Conservation (phyloP, 129 eudicot species). For the Chrysanthemum lavandulifolium region DNA sequence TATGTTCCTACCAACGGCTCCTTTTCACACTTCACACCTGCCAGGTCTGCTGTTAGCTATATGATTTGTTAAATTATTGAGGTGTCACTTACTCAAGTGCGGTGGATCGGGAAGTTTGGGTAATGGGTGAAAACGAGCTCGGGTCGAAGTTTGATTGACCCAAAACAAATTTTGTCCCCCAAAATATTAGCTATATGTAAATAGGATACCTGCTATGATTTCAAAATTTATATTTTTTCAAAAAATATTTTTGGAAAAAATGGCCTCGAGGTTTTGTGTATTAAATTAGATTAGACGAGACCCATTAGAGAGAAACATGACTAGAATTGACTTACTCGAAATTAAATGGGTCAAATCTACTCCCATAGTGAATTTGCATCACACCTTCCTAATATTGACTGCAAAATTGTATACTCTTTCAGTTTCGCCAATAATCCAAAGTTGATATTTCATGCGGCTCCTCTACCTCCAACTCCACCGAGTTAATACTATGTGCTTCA, state of each 20-base stretch:
- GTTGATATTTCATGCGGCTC: conserved; percentile 1
- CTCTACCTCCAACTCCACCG: conserved; percentile 47
- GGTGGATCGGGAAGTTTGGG: neutral
- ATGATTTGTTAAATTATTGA: neutral
- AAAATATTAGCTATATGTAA: too few species aligned
- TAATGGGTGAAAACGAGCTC: neutral
- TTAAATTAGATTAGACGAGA: neutral
- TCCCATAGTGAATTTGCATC: neutral
- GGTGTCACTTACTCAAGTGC: neutral
- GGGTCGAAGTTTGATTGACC: neutral
- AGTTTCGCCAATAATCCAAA: conserved; percentile 49
- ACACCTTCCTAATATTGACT: neutral
- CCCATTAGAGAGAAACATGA: neutral
- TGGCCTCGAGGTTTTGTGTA: neutral
- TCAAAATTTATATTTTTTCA: neutral
- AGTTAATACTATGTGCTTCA: conserved; percentile 32
- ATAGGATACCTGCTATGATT: neutral
- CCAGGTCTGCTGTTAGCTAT: conserved; percentile 20
- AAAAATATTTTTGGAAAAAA: neutral
- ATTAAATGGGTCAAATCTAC: neutral
- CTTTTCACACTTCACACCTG: conserved; percentile 29
- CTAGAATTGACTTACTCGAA: neutral
- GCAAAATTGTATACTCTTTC: conserved; percentile 21
- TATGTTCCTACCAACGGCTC: conserved; percentile 34
- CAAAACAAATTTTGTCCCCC: neutral